A percentile compares a stretch with the other conserved stretches of the same genome.
Evolutionary conservation across 176 grass and related monocot genomes (phyloP).

Genomic region (Oryza longistaminata): DNA sequence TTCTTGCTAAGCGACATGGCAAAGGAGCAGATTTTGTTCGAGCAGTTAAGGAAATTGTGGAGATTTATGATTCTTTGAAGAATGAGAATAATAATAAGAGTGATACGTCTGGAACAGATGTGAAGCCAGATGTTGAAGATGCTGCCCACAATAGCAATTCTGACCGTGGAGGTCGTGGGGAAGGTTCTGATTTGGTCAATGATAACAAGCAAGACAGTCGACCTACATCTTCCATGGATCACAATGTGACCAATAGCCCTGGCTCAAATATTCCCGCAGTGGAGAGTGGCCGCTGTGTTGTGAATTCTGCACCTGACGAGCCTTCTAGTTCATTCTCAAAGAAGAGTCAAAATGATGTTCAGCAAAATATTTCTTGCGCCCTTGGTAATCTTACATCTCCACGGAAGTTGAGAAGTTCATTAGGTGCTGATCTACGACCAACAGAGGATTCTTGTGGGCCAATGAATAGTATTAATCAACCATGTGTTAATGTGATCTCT

Average conservation of each 20-base stretch:
- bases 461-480: conserved; percentile 34
- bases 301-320: conserved; percentile 54
- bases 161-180: conserved; percentile 34
- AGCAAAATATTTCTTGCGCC: conserved; percentile 32
- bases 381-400: conserved; percentile 25
- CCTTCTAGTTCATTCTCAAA: conserved; percentile 56
- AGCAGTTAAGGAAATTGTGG: conserved; percentile 92
- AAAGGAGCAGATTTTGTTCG: conserved; percentile 95
- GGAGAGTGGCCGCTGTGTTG: conserved; percentile 43
- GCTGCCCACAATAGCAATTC: conserved; percentile 34
- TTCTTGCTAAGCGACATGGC: conserved; percentile 78
- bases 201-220: conserved; percentile 37
- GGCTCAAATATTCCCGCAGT: conserved; percentile 30
- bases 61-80: conserved; percentile 79
- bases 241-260: conserved; percentile 32
- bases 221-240: conserved; percentile 38
- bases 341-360: conserved; percentile 44
- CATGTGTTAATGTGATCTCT: conserved; percentile 46
- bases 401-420: conserved; percentile 47
- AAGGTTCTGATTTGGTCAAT: conserved; percentile 36
- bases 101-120: conserved; percentile 17
- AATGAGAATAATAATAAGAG: conserved; percentile 47
- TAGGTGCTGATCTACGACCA: conserved; percentile 42
- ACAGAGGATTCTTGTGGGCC: conserved; percentile 20
- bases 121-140: conserved; percentile 17